These are phyloP conservation scores for Suhomyces pyralidae DNA, from an alignment of 805 yeast species.

Conservation along the genomic window DNA sequence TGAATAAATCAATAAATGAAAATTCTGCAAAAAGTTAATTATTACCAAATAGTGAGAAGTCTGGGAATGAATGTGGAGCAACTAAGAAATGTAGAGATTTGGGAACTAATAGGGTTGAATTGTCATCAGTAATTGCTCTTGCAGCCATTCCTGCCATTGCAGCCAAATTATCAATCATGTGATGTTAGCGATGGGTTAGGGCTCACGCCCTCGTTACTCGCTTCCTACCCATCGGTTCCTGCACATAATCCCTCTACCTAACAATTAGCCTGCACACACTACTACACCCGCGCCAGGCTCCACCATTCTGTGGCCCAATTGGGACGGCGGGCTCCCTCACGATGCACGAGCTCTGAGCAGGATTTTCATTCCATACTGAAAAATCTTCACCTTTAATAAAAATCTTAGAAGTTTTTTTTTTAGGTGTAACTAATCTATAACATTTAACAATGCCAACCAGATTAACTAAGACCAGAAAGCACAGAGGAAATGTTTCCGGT, in stretches of 20 bases:
- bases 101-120: neutral
- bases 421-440: constrained; percentile 8
- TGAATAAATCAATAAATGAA: neutral
- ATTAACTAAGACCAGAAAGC: constrained; percentile 99
- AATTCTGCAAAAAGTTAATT: no score
- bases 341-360: constrained; percentile 2
- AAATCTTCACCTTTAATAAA: constrained; percentile 6
- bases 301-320: neutral
- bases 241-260: neutral
- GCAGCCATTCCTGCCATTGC: neutral
- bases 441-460: constrained; percentile 87
- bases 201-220: neutral
- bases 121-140: neutral
- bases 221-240: neutral
- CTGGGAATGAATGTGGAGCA: no score
- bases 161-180: neutral
- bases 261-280: neutral
- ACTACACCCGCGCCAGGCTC: neutral
- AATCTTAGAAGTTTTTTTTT: constrained; percentile 1
- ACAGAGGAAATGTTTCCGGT: constrained; percentile 99
- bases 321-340: neutral
- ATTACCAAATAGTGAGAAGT: constrained; percentile 39
- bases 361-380: constrained; percentile 4
- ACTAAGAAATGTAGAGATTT: no score
- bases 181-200: no score